These are phyloP conservation scores for Blastomyces percursus DNA, from an alignment of 2,329 filamentous ascomycete species.

Conservation along the genomic window DNA sequence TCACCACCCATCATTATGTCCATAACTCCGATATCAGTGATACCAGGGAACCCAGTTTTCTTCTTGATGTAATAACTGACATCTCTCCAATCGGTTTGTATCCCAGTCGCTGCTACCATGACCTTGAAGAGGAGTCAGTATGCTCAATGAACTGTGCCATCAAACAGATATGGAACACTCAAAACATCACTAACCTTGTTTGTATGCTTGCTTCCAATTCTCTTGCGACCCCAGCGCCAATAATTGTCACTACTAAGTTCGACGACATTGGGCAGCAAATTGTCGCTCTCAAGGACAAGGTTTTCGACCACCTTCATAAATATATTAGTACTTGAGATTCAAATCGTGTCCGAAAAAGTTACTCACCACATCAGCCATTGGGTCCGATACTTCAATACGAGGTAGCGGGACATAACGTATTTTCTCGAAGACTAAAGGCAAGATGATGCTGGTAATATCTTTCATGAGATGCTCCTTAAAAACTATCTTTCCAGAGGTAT, in stretches of 20 bases:
- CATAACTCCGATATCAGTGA: constrained; percentile 78
- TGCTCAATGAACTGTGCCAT: background rate
- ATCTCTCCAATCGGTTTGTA: constrained; percentile 85
- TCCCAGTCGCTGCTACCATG: constrained; percentile 73
- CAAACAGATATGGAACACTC: background rate
- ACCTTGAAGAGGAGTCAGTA: constrained; percentile 28
- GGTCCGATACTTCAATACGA: constrained; percentile 83
- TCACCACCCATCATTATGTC: constrained; percentile 80
- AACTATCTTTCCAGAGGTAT: constrained; percentile 66
- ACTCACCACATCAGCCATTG: constrained; percentile 60
- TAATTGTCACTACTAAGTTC: constrained; percentile 89
- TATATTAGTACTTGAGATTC: constrained; percentile 1
- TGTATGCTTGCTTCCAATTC: constrained; percentile 65
- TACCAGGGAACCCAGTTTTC: constrained; percentile 81
- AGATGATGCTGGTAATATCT: constrained; percentile 75
- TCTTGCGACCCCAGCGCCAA: constrained; percentile 89
- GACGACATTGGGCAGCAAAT: constrained; percentile 84
- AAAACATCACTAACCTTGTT: constrained; percentile 46
- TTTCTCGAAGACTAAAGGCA: constrained; percentile 72
- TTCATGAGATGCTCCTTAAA: constrained; percentile 93
- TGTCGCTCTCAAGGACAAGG: constrained; percentile 88
- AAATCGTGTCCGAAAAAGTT: background rate
- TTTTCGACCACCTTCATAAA: constrained; percentile 62
- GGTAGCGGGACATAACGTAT: constrained; percentile 85
- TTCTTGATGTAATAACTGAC: constrained; percentile 92